A percentile compares a stretch with the other conserved stretches of the same genome.
phyloP scores from a whole-genome alignment of 2,329 filamentous ascomycete species.

The Trichoderma breve region DNA sequence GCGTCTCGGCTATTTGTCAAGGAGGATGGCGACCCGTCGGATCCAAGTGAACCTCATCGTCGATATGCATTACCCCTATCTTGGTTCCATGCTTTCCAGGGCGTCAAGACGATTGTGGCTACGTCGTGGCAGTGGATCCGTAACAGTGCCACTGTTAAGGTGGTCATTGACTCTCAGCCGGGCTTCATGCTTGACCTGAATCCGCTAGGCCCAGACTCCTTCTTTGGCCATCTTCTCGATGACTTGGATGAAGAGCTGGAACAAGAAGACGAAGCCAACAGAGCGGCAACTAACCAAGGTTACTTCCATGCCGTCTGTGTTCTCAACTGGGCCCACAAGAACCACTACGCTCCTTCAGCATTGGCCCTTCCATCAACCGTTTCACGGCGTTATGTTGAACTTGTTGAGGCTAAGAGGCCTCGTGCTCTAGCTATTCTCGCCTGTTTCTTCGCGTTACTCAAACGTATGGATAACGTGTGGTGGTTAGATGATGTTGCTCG shows the following conservation, averaged over 20 bases:
- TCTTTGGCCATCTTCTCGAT: slow-evolving; percentile 60
- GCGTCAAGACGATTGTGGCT: slow-evolving; percentile 63
- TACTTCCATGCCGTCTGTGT: slow-evolving; percentile 65
- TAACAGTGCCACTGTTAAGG: slow-evolving; percentile 54
- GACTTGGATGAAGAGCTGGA: slow-evolving; percentile 57
- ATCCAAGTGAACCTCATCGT: slow-evolving; percentile 37
- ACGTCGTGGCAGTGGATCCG: slow-evolving; percentile 64
- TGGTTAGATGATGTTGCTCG: slow-evolving; percentile 67
- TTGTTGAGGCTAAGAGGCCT: slow-evolving; percentile 57
- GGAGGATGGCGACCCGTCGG: slow-evolving; percentile 45
- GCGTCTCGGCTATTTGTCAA: slow-evolving; percentile 61
- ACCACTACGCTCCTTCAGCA: slow-evolving; percentile 56
- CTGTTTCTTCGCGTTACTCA: slow-evolving; percentile 65
- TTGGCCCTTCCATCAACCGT: slow-evolving; percentile 65
- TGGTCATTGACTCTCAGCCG: slow-evolving; percentile 63
- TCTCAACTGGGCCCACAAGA: slow-evolving; percentile 64
- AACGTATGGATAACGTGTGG: slow-evolving; percentile 62
- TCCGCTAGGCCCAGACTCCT: slow-evolving; percentile 49
- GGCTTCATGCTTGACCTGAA: slow-evolving; percentile 60
- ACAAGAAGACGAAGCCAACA: slow-evolving; percentile 32
- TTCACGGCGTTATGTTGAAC: slow-evolving; percentile 58
- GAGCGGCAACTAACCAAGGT: slow-evolving; percentile 44
- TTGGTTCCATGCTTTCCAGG: slow-evolving; percentile 67
- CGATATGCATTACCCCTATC: slow-evolving; percentile 59
- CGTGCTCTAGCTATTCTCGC: slow-evolving; percentile 63